These are phyloP conservation scores for Fusarium hainanense DNA, from an alignment of 2,329 filamentous ascomycete genomes.

Conservation along the genomic window DNA sequence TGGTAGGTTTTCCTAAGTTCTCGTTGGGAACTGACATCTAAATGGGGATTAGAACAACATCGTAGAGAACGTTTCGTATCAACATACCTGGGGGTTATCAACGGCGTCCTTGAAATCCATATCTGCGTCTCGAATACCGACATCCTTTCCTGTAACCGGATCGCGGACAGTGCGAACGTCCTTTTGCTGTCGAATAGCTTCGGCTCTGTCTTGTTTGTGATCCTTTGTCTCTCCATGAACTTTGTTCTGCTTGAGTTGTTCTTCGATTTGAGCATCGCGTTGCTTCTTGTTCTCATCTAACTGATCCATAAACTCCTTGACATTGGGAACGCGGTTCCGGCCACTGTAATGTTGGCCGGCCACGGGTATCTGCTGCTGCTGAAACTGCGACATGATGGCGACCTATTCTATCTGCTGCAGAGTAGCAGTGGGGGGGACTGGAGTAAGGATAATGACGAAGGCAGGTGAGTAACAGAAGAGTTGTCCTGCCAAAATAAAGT, in stretches of 20 bases:
- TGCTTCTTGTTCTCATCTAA: slow-evolving; percentile 83
- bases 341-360: slow-evolving; percentile 81
- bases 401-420: neutral
- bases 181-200: slow-evolving; percentile 52
- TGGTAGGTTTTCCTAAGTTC: slow-evolving; percentile 80
- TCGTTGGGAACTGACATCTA: slow-evolving; percentile 86
- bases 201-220: slow-evolving; percentile 53
- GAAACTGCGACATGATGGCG: slow-evolving; percentile 50
- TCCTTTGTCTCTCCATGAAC: slow-evolving; percentile 53
- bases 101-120: slow-evolving; percentile 74
- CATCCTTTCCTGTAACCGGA: slow-evolving; percentile 86
- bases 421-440: slow-evolving; percentile 10
- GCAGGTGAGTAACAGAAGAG: neutral
- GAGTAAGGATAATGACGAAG: neutral
- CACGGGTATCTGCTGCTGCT: slow-evolving; percentile 57
- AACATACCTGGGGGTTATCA: slow-evolving; percentile 74
- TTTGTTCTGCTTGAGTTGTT: slow-evolving; percentile 57
- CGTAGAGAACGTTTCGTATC: neutral
- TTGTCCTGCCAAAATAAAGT: neutral
- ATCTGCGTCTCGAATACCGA: slow-evolving; percentile 86
- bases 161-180: slow-evolving; percentile 82
- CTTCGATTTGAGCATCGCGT: slow-evolving; percentile 78
- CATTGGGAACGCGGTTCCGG: slow-evolving; percentile 85
- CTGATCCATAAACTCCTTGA: slow-evolving; percentile 82
- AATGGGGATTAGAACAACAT: neutral